phyloP scores from a whole-genome alignment of 257 asterid species.

The Solanum peruvianum region DNA sequence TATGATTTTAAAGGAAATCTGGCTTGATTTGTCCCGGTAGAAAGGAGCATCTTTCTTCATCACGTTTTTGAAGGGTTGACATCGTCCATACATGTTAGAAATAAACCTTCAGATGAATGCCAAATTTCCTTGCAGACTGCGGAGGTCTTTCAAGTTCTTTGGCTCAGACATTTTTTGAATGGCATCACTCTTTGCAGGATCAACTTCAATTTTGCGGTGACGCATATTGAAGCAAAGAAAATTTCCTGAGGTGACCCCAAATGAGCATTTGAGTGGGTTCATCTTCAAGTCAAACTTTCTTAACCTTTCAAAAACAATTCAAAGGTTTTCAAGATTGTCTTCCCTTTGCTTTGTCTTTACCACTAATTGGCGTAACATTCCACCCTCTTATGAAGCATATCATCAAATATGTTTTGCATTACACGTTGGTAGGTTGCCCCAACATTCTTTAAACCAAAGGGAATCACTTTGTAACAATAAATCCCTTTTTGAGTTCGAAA shows the following conservation, averaged over 20 bases:
- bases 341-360: neutral
- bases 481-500: neutral
- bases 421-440: neutral
- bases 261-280: neutral
- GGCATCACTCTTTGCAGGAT: no score
- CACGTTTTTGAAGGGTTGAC: no score
- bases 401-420: neutral
- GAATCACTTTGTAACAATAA: neutral
- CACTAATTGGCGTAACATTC: neutral
- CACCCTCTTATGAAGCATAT: neutral
- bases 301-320: neutral
- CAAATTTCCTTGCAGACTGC: no score
- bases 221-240: neutral
- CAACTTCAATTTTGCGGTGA: no score
- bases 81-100: no score
- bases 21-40: no score
- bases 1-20: no score
- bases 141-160: no score
- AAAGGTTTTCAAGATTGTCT: neutral
- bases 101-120: no score
- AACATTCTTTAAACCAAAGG: neutral
- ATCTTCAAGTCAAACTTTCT: neutral
- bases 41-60: no score
- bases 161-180: no score
- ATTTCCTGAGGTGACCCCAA: neutral